Conservation (phyloP, 108 stramenopile genomes). For the Skeletonema tropicum region DNA sequence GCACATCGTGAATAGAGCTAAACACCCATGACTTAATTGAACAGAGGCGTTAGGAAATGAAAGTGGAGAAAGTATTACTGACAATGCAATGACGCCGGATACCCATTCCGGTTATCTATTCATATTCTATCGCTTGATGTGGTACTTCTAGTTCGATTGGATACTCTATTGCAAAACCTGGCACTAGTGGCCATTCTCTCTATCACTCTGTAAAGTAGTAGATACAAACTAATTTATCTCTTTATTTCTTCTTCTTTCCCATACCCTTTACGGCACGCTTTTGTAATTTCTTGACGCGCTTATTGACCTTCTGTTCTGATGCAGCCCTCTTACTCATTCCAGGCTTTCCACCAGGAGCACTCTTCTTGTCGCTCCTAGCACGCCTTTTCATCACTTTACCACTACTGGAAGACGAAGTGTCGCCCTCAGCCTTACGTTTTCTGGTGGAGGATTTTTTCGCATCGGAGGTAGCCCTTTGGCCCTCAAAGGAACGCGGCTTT, state of each 20-base stretch:
- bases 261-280: slow-evolving; percentile 76
- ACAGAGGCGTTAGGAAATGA: too few relatives aligned
- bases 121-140: too few relatives aligned
- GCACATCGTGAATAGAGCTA: too few relatives aligned
- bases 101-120: too few relatives aligned
- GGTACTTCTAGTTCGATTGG: too few relatives aligned
- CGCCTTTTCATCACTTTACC: slow-evolving; percentile 34
- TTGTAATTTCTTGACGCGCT: slow-evolving; percentile 75
- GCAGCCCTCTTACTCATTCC: slow-evolving; percentile 74
- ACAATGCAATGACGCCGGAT: too few relatives aligned
- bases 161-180: too few relatives aligned
- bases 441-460: slow-evolving; percentile 48
- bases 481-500: slow-evolving; percentile 27
- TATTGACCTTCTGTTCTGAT: slow-evolving; percentile 67
- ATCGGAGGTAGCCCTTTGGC: slow-evolving; percentile 24
- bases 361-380: slow-evolving; percentile 64
- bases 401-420: not conserved
- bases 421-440: slow-evolving; percentile 53
- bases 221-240: not conserved
- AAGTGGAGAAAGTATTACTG: too few relatives aligned
- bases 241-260: slow-evolving; percentile 67
- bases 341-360: slow-evolving; percentile 25
- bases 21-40: too few relatives aligned
- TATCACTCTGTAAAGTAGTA: slow-evolving; percentile 6
- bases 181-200: too few relatives aligned